Base-by-base conservation (phyloP, 208 protist genomes). In the Trypanosoma melophagium region DNA sequence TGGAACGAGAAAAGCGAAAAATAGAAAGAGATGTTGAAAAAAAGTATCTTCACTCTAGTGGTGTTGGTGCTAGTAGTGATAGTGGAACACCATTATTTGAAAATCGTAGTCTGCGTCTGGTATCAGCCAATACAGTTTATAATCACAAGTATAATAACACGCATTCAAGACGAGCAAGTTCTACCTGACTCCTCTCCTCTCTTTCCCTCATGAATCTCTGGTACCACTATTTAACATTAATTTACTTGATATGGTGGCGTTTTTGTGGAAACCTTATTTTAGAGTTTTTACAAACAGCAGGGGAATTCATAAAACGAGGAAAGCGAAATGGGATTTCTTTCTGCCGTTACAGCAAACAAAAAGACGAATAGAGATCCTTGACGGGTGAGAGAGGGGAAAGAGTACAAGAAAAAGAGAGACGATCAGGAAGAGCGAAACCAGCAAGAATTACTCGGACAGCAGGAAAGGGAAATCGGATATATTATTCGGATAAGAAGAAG, bases 11-110 rank as follows among this genome's bases (percentile, higher is more conserved):
- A 25, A 16, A 60, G 31, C 14, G 54, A 40, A 59, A 47, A 24
- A 71, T 72, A 55, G 72, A 69, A 54, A 57, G 51, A 31, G 70
- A 76, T 64, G 50, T 66, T 16, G 70, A 66, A 49, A 66, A 63
- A 41, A 49, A 59, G 41, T 65, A 38, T 28, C 25, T 44, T 4
- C 5, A 60, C 25, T 40, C 42, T 10, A 54, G 16, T 45, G n/a
- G 28, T 28, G 19, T 13, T 60, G n/a, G 35, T 54, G 21, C 7
- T 40, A 55, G 21, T n/a, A 41, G 42, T 40, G 54, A 7, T 13
- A 10, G 50, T 24, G 68, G 41, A 5, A 31, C 60, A 0, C 22
- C 42, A 38, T 22, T 40, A 3, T n/a, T 38, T 24, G 55, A 71
- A 51, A 41, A 49, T 14, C 66, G 57, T 13, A 59, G 49, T 40